Percentiles rank a stretch among this genome's conserved stretches.
phyloP scores from a whole-genome alignment of 148 eudicot species.

The Amaranthus palmeri region DNA sequence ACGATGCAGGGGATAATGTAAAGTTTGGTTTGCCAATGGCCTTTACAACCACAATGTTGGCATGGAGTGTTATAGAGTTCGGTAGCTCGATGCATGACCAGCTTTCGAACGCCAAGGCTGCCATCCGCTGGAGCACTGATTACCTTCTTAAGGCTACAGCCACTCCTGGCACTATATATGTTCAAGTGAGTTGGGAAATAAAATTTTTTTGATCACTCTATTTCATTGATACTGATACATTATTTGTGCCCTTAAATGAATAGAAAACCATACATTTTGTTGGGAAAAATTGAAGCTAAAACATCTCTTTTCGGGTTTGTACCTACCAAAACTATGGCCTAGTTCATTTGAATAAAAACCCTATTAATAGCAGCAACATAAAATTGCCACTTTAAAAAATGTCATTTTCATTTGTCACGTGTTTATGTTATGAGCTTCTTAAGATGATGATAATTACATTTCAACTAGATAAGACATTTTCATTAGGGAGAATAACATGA shows the following conservation, averaged over 20 bases:
- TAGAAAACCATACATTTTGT: neutral
- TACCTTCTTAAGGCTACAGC: constrained; percentile 85
- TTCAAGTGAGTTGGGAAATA: constrained; percentile 39
- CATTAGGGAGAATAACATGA: no score
- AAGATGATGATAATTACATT: no score
- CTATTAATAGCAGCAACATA: neutral
- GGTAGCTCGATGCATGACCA: constrained; percentile 62
- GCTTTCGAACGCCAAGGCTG: constrained; percentile 49
- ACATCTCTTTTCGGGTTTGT: no score
- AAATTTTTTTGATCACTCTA: neutral
- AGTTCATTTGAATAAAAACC: neutral
- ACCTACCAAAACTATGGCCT: no score
- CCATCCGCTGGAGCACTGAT: constrained; percentile 77
- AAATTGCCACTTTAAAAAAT: neutral
- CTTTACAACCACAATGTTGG: constrained; percentile 66
- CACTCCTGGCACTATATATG: constrained; percentile 63
- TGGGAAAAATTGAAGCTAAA: no score
- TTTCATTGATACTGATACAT: neutral
- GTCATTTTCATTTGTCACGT: constrained; percentile 9
- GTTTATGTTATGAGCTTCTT: neutral
- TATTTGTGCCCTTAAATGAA: neutral
- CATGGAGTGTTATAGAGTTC: constrained; percentile 82
- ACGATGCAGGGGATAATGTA: constrained; percentile 90
- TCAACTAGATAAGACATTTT: no score
- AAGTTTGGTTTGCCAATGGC: constrained; percentile 97